Conservation (phyloP, 495 filamentous ascomycete genomes). For the Penicillium dipodomyicola region DNA sequence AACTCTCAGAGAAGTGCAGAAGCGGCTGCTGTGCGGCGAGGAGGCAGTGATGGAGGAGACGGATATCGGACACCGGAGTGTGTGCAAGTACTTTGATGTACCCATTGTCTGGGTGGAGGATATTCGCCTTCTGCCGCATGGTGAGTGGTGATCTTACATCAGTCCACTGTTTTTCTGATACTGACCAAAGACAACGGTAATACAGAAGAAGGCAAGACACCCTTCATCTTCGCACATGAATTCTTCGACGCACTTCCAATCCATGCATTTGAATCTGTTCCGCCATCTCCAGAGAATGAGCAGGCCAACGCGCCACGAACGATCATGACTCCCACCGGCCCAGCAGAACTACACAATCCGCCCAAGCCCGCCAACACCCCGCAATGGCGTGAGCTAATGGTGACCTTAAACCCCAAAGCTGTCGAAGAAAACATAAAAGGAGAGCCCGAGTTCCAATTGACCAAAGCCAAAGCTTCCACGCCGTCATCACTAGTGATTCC, state of each 20-base stretch:
- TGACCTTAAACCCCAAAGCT: conserved; percentile 62
- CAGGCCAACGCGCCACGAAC: conserved; percentile 28
- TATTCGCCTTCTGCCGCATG: conserved; percentile 74
- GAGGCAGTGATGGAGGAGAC: conserved; percentile 64
- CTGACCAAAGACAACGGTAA: not conserved
- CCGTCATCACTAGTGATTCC: conserved; percentile 83
- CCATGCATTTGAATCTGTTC: conserved; percentile 82
- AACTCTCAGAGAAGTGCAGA: conserved; percentile 71
- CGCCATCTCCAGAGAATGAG: conserved; percentile 39
- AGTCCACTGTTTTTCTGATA: not conserved
- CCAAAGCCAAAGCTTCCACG: conserved; percentile 67
- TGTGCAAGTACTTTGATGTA: conserved; percentile 67
- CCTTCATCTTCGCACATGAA: conserved; percentile 94
- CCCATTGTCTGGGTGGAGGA: conserved; percentile 90
- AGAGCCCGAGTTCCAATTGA: conserved; percentile 79
- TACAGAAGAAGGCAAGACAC: conserved; percentile 59
- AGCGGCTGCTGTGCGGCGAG: conserved; percentile 77
- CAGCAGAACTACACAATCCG: conserved; percentile 45
- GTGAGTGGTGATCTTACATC: conserved; percentile 35
- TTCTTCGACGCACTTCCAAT: conserved; percentile 99
- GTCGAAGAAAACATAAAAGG: conserved; percentile 46
- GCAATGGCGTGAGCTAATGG: conserved; percentile 87
- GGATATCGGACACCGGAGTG: conserved; percentile 71
- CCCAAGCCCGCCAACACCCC: conserved; percentile 45
- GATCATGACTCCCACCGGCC: conserved; percentile 48